These are phyloP conservation scores for Emericellopsis atlantica DNA, from an alignment of 2,329 filamentous ascomycete genomes.

Conservation along the genomic window DNA sequence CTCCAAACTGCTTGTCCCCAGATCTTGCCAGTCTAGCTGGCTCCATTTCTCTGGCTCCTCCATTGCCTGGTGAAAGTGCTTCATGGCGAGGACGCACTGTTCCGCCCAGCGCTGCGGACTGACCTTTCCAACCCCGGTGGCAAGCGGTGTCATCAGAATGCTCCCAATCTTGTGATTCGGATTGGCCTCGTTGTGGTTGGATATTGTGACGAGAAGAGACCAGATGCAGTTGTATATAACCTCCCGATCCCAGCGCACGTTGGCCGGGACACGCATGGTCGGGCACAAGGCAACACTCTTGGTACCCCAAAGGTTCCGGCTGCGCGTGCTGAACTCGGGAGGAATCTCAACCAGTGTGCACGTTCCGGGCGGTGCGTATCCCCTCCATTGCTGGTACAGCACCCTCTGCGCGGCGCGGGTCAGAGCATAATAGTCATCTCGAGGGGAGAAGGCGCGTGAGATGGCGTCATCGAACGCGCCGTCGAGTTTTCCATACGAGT, in stretches of 20 bases:
- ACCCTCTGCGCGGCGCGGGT: slow-evolving; percentile 28
- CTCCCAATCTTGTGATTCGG: slow-evolving; percentile 18
- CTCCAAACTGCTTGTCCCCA: not conserved
- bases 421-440: slow-evolving; percentile 30
- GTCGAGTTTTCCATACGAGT: slow-evolving; percentile 39
- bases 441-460: slow-evolving; percentile 30
- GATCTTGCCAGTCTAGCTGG: slow-evolving; percentile 19
- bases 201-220: slow-evolving; percentile 34
- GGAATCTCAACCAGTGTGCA: slow-evolving; percentile 35
- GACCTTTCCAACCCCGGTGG: slow-evolving; percentile 31
- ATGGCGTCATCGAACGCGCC: slow-evolving; percentile 43
- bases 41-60: slow-evolving; percentile 28
- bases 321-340: slow-evolving; percentile 14
- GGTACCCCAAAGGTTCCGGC: slow-evolving; percentile 25
- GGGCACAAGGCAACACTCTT: slow-evolving; percentile 35
- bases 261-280: slow-evolving; percentile 34
- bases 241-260: slow-evolving; percentile 34
- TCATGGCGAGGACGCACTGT: slow-evolving; percentile 36
- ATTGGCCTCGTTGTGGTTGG: slow-evolving; percentile 26
- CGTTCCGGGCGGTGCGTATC: slow-evolving; percentile 35
- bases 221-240: slow-evolving; percentile 41
- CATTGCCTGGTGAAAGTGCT: slow-evolving; percentile 34
- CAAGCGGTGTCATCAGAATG: slow-evolving; percentile 38
- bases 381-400: slow-evolving; percentile 32
- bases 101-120: slow-evolving; percentile 33